Base-by-base conservation (phyloP, 306 rosid species). In the Rosa multiflora region DNA sequence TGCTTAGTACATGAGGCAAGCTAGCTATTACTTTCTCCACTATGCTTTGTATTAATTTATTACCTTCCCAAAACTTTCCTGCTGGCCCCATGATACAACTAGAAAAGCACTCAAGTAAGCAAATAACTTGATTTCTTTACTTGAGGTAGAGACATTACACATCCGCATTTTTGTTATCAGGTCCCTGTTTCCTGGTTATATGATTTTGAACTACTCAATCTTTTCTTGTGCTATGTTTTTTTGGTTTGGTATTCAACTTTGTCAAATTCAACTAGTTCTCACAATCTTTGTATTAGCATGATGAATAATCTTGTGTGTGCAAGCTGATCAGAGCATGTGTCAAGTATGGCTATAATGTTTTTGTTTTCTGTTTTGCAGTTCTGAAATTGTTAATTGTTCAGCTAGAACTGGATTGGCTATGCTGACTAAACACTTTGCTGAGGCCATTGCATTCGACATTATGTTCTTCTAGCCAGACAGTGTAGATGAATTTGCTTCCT, bases 401-500 rank as follows among this genome's bases (percentile, higher is more conserved):
- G 99, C 99, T 68, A 91, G 99, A 83, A 96, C 99, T 10, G 99
- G 99, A 75, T 78, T 96, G 88, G 99, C 91, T 87, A 87, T 89
- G 89, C 96, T 96, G 44, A 76, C 92, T 26, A 88, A 90, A 81
- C 99, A 96, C 85, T 96, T 91, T 71, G 92, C 96, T 10, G 99
- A 96, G 75, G 99, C 99, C 66, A 84, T 89, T 81, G 99, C 92
- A 71, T 96, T 91, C 67, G 97, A 96, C 51, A 87, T 90, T 67
- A 96, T 96, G 71, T 96, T 96, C 90, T 96, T 96, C 91, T 85
- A 93, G 75, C 99, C 99, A 4, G 98, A 96, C 81, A 93, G 99
- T 14, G 97, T 90, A 86, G 94, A 89, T 43, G 99, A 96, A 87
- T 96, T 96, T 88, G 97, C 98, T n/a, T 93, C 99, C 20, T 96